Evolutionary conservation across 164 flowering plant species (phyloP).

Genomic region (Dillenia turbinata): DNA sequence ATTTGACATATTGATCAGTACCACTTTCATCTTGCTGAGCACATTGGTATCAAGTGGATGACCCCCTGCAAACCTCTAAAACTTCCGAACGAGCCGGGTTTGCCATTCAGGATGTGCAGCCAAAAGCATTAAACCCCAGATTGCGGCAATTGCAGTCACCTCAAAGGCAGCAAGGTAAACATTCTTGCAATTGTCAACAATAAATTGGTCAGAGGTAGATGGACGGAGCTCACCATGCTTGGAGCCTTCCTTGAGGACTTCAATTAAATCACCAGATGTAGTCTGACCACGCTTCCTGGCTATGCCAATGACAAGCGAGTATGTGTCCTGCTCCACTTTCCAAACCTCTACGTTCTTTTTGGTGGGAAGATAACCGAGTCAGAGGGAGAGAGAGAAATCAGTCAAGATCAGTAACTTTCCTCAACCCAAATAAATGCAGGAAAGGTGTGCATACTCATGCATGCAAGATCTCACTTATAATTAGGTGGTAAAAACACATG

Average conservation of each 20-base stretch:
- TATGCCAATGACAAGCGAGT: conserved; percentile 10
- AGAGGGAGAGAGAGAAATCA: neutral
- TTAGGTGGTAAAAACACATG: neutral
- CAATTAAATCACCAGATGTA: conserved; percentile 5
- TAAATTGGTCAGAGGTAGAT: conserved; percentile 5
- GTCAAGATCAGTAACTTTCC: neutral
- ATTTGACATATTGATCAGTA: conserved; percentile 1
- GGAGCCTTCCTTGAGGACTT: conserved; percentile 7
- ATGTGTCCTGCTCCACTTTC: conserved; percentile 23
- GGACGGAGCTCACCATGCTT: conserved; percentile 2
- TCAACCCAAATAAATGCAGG: neutral
- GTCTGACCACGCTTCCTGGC: conserved; percentile 10
- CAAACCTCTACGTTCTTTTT: conserved; percentile 20
- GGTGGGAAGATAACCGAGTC: conserved; percentile 23
- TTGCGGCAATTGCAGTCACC: conserved; percentile 10
- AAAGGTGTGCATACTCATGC: neutral
- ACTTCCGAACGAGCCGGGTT: conserved; percentile 4
- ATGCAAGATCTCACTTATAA: neutral
- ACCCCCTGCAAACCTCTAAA: conserved; percentile 6
- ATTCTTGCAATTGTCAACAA: conserved; percentile 17
- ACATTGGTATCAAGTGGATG: conserved; percentile 3
- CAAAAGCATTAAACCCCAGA: conserved; percentile 14
- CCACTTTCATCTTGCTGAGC: conserved; percentile 20
- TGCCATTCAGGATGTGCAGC: conserved; percentile 10
- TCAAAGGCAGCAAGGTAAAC: conserved; percentile 15